Base-by-base conservation (phyloP, 2,329 filamentous ascomycete species). In the Cercospora nicotianae region DNA sequence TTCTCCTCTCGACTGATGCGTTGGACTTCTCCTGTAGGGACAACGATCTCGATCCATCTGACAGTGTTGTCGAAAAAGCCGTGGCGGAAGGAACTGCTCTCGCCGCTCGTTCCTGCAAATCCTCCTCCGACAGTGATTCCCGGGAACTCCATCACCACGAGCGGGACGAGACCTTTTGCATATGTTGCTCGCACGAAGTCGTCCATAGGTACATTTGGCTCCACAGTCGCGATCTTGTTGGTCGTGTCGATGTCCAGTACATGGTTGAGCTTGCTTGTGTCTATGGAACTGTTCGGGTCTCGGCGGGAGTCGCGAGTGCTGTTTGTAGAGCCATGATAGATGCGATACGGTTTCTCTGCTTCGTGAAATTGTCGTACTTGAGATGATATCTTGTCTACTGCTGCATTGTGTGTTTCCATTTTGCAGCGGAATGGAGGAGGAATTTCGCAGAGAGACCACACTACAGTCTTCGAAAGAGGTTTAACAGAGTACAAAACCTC, bases 191-290 rank as follows among this genome's bases (percentile, higher is more conserved):
- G 82, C 0, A 91, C 84, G 1, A 91, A 81, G 0, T 80, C 79
- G 67, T 90, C 88, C 88, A 91, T 91, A 0, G 87, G 82, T 3
- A 91, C 89, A 71, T 91, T 91, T 0, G 89, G 88, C 74, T 91
- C 89, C 0, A 90, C 89, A 0, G 87, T 73, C 59, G 80, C 82
- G 12, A 80, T 84, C 68, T 81, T 82, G 5, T 74, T 77, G 16
- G 76, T 67, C 9, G 71, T 70, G 70, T 85, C 78, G 58, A 86
- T 79, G 7, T 75, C 70, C 8, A 86, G 70, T 1, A 86, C 81
- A 72, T 83, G 76, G 36, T 81, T 81, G n/a, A 86, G 78, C 3
- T 74, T 76, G 69, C 80, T 83, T n/a, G 83, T 84, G 70, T 86
- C 83, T 55, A 87, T 78, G 64, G 53, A 81, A 73, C 26, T 79